Evolutionary conservation across 768 basidiomycete genomes (phyloP), one percentile per base, ranked within the genome.

Genomic region (Russula compacta): DNA sequence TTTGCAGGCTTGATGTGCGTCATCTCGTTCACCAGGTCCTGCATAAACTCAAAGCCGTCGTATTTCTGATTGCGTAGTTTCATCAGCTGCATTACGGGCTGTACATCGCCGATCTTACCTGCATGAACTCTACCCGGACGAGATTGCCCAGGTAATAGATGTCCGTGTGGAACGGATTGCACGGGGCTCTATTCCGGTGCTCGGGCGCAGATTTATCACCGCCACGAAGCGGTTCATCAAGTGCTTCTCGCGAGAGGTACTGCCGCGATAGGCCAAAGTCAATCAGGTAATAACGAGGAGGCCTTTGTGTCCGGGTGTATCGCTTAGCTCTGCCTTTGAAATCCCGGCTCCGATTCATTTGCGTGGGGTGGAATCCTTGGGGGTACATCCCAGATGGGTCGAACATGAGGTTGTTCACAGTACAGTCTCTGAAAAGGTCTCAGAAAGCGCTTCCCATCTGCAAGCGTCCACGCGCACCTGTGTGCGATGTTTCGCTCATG

Each of bases 1-100:
- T 70, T 69, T 8, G 60, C 44, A 0, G 75, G 73, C 40, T 76
- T 71, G 0, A 64, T 55, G 56, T 74, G 69, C 1, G 71, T 67
- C 76, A 78, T 77, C 19, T 75, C 72, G 0, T 53, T 51, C 40
- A 69, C 62, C n/a, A 69, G 43, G 38, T 32, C 50, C 11, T 47
- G 32, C 52, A 65, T 55, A 36, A 62, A 65, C 40, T 61, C 55
- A 17, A 64, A 61, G 2, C 60, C 60, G 8, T 47, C 17, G 35
- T 56, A 54, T 5, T 62, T 58, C 64, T 65, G 42, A 38, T 47
- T 1, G 39, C 29, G 12, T 17, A 17, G 0, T 10, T 29, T 3
- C 17, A 50, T 60, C 12, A 60, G 32, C 5, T 3, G 6, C 12
- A 12, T 29, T 14, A 24, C 6, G 39, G 1, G 4, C n/a, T 36